phyloP scores from a whole-genome alignment of 495 filamentous ascomycete species.

The Pseudomonodictys pantanalensis region DNA sequence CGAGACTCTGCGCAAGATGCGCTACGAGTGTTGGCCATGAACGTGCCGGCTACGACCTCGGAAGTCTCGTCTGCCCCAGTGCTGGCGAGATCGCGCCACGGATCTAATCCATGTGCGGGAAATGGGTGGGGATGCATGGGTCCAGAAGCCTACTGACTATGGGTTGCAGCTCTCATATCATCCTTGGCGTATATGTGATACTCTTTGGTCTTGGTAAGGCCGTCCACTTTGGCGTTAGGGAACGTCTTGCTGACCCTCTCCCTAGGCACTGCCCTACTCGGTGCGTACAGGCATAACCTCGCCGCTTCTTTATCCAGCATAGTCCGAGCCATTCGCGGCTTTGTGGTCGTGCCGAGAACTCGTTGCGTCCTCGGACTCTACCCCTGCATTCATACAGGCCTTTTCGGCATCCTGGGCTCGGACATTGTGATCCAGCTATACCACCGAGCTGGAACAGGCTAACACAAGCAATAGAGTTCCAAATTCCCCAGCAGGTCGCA shows the following conservation, averaged over 20 bases:
- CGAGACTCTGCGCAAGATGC: neutral
- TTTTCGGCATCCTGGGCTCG: too few relatives aligned
- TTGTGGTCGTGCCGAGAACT: neutral
- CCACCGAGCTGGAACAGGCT: neutral
- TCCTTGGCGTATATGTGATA: constrained; percentile 82
- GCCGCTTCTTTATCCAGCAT: neutral
- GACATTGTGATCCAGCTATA: neutral
- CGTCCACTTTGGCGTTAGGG: neutral
- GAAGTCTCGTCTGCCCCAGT: too few relatives aligned
- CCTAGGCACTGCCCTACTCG: constrained; percentile 59
- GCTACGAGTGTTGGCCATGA: neutral
- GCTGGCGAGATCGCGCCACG: neutral
- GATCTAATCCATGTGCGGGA: neutral
- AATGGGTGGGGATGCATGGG: too few relatives aligned
- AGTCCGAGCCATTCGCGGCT: neutral
- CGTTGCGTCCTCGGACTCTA: neutral
- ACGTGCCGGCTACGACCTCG: too few relatives aligned
- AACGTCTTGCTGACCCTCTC: neutral
- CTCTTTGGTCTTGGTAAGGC: constrained; percentile 81
- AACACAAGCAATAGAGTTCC: constrained; percentile 62
- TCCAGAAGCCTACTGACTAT: too few relatives aligned
- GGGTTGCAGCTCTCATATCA: constrained; percentile 57
- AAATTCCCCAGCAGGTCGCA: constrained; percentile 87
- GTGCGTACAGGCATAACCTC: constrained; percentile 30
- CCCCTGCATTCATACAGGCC: neutral